Evolutionary conservation across 2,329 filamentous ascomycete species (phyloP).

Genomic region (Calonectria crousiana): DNA sequence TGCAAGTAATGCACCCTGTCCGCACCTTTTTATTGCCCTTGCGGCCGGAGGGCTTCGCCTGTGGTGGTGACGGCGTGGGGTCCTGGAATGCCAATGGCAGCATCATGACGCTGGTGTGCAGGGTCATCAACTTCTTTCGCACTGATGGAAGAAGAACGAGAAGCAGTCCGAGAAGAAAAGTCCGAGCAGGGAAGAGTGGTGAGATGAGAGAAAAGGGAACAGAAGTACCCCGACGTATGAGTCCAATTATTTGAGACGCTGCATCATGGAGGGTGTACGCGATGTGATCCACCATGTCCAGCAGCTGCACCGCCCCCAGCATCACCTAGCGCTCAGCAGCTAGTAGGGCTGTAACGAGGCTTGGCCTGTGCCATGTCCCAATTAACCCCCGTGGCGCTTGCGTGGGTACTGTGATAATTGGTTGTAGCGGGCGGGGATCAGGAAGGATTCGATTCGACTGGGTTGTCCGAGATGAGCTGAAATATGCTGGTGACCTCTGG

Average conservation of each 20-base stretch:
- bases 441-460: background rate
- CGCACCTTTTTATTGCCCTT: conserved; percentile 61
- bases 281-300: background rate
- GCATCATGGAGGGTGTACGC: background rate
- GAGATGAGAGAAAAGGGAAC: background rate
- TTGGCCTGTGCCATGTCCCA: background rate
- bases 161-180: background rate
- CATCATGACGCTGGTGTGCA: background rate
- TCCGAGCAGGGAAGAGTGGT: background rate
- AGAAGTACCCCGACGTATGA: background rate
- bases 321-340: background rate
- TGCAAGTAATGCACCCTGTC: conserved; percentile 68
- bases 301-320: background rate
- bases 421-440: background rate
- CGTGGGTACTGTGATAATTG: background rate
- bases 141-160: no score
- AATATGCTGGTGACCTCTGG: background rate
- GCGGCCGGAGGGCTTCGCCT: conserved; percentile 44
- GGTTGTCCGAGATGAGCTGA: background rate
- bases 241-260: background rate
- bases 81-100: conserved; percentile 9
- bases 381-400: background rate
- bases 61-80: background rate
- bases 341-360: conserved; percentile 3
- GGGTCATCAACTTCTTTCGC: background rate